Evolutionary conservation across 768 basidiomycete genomes (phyloP).

Genomic region (Rhizopogon vesiculosus): DNA sequence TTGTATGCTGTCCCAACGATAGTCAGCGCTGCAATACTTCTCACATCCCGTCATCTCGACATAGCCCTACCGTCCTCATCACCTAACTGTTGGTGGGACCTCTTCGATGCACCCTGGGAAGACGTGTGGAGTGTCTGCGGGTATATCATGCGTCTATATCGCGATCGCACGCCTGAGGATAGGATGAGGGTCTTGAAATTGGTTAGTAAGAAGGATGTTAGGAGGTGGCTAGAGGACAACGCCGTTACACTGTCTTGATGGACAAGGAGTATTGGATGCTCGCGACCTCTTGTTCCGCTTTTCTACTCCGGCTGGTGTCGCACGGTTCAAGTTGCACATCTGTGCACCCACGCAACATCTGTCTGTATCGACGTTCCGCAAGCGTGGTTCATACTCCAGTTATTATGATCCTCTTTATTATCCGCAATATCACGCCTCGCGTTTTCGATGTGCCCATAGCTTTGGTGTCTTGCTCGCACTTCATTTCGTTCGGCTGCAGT

Average conservation of each 20-base stretch:
- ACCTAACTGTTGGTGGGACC: slow-evolving; percentile 84
- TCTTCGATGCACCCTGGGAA: slow-evolving; percentile 90
- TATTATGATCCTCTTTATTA: no score
- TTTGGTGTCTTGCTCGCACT: no score
- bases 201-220: slow-evolving; percentile 73
- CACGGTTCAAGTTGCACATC: neutral
- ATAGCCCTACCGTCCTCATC: slow-evolving; percentile 71
- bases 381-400: no score
- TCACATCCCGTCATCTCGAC: slow-evolving; percentile 65
- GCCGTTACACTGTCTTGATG: neutral
- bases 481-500: no score
- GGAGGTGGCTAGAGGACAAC: slow-evolving; percentile 76
- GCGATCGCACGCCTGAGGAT: slow-evolving; percentile 40
- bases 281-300: neutral
- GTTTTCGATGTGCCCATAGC: no score
- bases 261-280: neutral
- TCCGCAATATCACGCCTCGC: no score
- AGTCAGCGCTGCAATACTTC: slow-evolving; percentile 84
- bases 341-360: neutral
- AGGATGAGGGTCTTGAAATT: slow-evolving; percentile 48
- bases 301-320: neutral
- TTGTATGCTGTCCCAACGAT: slow-evolving; percentile 87
- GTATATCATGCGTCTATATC: slow-evolving; percentile 79
- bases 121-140: slow-evolving; percentile 86
- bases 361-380: neutral